Evolutionary conservation across 2,329 filamentous ascomycete genomes (phyloP), one percentile per base, ranked within the genome.

Genomic region (Alternaria longipes): DNA sequence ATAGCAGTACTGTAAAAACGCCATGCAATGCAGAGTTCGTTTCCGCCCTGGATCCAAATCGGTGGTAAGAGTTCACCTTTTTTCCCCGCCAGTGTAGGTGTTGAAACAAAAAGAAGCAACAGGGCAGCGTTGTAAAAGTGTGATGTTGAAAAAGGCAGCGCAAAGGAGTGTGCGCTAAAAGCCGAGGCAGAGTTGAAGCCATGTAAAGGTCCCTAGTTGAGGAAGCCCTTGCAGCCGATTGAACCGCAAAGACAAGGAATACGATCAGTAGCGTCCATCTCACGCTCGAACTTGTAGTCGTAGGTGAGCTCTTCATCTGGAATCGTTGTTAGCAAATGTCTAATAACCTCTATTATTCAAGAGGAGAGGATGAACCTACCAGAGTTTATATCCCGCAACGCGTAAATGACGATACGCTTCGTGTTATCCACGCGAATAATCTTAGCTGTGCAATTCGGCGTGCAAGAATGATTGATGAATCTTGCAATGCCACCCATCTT

Each of bases 211-310:
- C 11, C 55, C 87, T 85, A 99, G 82, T 99, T 99, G 81, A 99
- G 92, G 84, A 98, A 99, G 66, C 95, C 95, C 85, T 99, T 99
- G 84, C 95, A 99, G 49, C 93, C 93, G 30, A 94, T 89, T 44
- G 94, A 97, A 62, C 95, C 95, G 80, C 95, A 99, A 52, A 99
- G 89, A 84, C 95, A 99, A 52, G 95, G 95, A 72, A 99, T 97
- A 66, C 95, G 92, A 80, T 99, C 95, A 65, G 93, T 88, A 70
- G 93, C 96, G 74, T 93, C 93, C 74, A 96, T 92, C 81, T 99
- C 95, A 72, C 95, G 91, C 83, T 99, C 95, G 79, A 99, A 99
- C 81, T 99, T 99, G 87, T 99, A 99, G 84, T 99, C 95, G 83
- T 99, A 99, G 2, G 95, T 99, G 78, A 99, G 89, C 84, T 99